Evolutionary conservation across 2,329 filamentous ascomycete genomes (phyloP), one percentile per base, ranked within the genome.

Genomic region (Clonostachys sp.): DNA sequence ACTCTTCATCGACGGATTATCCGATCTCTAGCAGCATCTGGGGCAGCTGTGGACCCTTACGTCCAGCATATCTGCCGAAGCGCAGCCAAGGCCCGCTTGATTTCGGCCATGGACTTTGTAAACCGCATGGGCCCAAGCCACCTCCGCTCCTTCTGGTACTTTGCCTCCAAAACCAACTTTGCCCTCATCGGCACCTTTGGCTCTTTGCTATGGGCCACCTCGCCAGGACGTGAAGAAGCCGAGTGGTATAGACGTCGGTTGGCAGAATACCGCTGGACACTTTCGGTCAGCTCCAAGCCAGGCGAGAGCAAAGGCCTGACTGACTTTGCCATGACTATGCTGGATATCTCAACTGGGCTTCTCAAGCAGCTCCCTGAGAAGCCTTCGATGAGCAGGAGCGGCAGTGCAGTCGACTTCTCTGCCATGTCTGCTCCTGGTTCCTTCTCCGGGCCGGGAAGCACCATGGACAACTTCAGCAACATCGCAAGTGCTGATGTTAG

Each of bases 31-130:
- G 60, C 71, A 17, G 65, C 72, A 12, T 57, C 62, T 4, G 54
- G 66, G 5, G 60, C 64, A 7, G 59, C 65, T 5, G 74, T 84
- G 38, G 89, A 95, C 61, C 80, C 86, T 0, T 95, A 96, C 58
- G 83, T 95, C 44, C 81, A 91, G 47, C 89, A 95, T 66, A 96
- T 96, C 56, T 96, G 91, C 67, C 90, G 92, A 46, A 91, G 86
- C 48, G 92, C 92, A 5, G 92, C 92, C 46, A 96, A 96, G 65
- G 95, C 92, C 1, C 86, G 92, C 6, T 78, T 97, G 34, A 96
- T 96, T 61, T 95, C 89, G 18, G 91, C 91, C 53, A 95, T 97
- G 88, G 92, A 97, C 64, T 96, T 96, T 66, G 91, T 96, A 57
- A 96, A 96, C 67, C 86, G 92, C 1, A 80, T 97, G 34, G 90